Conservation (phyloP, 169 alveolate species). For the Miamiensis avidus region DNA sequence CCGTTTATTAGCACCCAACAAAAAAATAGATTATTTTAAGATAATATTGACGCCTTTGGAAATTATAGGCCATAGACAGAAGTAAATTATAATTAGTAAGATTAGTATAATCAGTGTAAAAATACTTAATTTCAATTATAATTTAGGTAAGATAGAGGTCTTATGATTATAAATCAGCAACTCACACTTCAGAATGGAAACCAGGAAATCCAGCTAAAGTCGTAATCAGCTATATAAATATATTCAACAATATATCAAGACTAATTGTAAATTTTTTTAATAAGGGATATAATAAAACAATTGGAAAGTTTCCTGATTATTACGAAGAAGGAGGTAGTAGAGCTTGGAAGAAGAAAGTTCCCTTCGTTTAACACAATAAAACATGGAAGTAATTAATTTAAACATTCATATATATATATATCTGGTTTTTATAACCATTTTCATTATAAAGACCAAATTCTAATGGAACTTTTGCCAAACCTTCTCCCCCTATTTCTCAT, state of each 20-base stretch:
- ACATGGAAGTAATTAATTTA: slow-evolving; percentile 16
- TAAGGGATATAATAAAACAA: slow-evolving; percentile 24
- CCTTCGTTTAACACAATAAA: neutral
- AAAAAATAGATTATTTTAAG: neutral
- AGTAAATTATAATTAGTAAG: neutral
- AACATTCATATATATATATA: neutral
- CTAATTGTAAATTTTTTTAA: neutral
- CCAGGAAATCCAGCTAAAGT: slow-evolving; percentile 8
- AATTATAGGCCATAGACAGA: neutral
- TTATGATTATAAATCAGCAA: neutral
- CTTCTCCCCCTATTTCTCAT: slow-evolving; percentile 22
- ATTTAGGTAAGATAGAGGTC: slow-evolving; percentile 5
- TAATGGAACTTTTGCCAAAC: slow-evolving; percentile 31
- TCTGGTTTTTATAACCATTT: neutral
- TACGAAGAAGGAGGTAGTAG: slow-evolving; percentile 17
- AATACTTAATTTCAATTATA: neutral
- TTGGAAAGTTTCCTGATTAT: slow-evolving; percentile 7
- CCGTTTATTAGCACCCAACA: slow-evolving; percentile 18
- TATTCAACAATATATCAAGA: neutral
- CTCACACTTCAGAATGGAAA: slow-evolving; percentile 5
- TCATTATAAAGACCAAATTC: slow-evolving; percentile 35
- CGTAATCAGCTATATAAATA: neutral
- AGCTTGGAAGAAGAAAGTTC: slow-evolving; percentile 4
- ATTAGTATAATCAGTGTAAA: neutral
- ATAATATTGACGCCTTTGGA: neutral